These are phyloP conservation scores for Trichosanthes truncata DNA, from an alignment of 306 rosid species.

Conservation along the genomic window DNA sequence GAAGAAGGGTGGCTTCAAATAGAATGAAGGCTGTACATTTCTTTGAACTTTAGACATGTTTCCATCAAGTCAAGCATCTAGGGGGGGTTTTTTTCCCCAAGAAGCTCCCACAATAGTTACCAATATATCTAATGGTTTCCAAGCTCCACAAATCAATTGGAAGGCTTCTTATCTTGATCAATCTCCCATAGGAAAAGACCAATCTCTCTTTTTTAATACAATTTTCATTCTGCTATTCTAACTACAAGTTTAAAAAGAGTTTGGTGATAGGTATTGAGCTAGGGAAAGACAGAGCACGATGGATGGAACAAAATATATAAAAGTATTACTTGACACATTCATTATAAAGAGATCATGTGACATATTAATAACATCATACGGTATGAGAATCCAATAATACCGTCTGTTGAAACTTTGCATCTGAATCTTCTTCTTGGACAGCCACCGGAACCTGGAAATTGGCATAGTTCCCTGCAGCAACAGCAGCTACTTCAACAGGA, in stretches of 20 bases:
- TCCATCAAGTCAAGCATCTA: not conserved
- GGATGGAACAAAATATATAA: not conserved
- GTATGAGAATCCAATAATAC: constrained; percentile 23
- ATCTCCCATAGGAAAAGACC: not conserved
- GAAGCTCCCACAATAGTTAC: not conserved
- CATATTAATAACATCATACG: not conserved
- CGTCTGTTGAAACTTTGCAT: constrained; percentile 48
- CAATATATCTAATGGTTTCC: not conserved
- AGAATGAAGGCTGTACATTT: not conserved
- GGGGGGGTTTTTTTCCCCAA: not conserved
- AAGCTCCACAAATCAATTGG: not conserved
- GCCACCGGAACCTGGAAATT: constrained; percentile 63
- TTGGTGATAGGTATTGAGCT: not conserved
- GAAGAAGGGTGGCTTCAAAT: not conserved
- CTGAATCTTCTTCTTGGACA: constrained; percentile 42
- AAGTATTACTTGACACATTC: not conserved
- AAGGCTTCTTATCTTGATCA: not conserved
- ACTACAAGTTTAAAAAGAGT: not conserved
- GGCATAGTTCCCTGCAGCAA: constrained; percentile 64
- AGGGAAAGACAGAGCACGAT: not conserved
- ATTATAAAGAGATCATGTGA: not conserved
- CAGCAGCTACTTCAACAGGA: constrained; percentile 75
- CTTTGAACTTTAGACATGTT: not conserved
- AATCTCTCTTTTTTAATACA: not conserved
- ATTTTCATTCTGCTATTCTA: not conserved